Percentiles rank a stretch among this genome's conserved stretches.
These are phyloP conservation scores for Anisodus acutangulus DNA, from an alignment of 257 asterid genomes.

Conservation along the genomic window DNA sequence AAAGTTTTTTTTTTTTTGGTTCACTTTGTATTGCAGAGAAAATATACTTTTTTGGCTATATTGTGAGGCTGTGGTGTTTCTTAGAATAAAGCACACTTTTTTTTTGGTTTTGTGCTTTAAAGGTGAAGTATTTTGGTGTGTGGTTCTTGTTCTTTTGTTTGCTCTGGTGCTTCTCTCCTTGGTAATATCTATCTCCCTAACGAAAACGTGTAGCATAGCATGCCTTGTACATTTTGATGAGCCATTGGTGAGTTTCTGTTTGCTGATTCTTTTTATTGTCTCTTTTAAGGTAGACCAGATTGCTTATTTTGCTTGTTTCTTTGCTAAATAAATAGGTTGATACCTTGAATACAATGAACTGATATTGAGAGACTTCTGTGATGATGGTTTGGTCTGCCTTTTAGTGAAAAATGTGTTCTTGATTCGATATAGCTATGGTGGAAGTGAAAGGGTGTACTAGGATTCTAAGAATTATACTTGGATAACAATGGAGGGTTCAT, in stretches of 20 bases:
- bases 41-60: constrained; percentile 38
- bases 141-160: constrained; percentile 44
- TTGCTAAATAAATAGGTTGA: neutral
- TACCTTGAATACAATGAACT: constrained; percentile 12
- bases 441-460: constrained; percentile 35
- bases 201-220: constrained; percentile 36
- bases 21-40: constrained; percentile 22
- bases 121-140: constrained; percentile 44
- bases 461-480: constrained; percentile 42
- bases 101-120: constrained; percentile 33
- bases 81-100: constrained; percentile 38
- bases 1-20: neutral
- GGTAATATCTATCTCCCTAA: constrained; percentile 31
- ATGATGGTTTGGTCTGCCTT: constrained; percentile 25
- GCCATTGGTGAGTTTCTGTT: constrained; percentile 7
- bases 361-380: neutral
- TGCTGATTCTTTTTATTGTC: constrained; percentile 30
- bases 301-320: neutral
- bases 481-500: constrained; percentile 83
- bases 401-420: constrained; percentile 42
- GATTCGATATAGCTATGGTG: constrained; percentile 49
- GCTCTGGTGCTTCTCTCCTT: constrained; percentile 30
- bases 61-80: constrained; percentile 69
- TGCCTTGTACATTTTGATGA: constrained; percentile 28
- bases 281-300: constrained; percentile 24